Percentiles rank a stretch among this genome's conserved stretches.
Evolutionary conservation across 2,329 filamentous ascomycete genomes (phyloP).

Genomic region (Lasiodiplodia gonubiensis): DNA sequence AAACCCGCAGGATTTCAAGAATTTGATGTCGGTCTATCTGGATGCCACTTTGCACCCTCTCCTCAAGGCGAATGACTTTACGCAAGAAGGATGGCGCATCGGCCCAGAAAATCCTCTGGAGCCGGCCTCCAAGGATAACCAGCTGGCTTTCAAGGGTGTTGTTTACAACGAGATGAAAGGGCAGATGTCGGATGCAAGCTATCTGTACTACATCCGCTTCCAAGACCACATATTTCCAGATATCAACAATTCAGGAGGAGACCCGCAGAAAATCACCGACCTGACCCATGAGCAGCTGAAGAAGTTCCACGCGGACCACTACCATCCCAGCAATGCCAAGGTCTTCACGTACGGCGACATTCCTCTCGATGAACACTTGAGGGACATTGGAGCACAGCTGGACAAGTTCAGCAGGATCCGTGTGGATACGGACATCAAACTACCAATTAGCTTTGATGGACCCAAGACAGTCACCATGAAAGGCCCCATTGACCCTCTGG

Average conservation of each 20-base stretch:
- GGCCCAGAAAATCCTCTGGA: slow-evolving; percentile 83
- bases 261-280: slow-evolving; percentile 95
- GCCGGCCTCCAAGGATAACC: slow-evolving; percentile 52
- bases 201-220: slow-evolving; percentile 93
- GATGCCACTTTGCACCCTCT: slow-evolving; percentile 92
- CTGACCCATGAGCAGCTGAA: slow-evolving; percentile 89
- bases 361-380: slow-evolving; percentile 79
- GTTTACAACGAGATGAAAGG: slow-evolving; percentile 99
- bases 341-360: slow-evolving; percentile 95
- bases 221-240: slow-evolving; percentile 93
- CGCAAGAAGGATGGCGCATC: slow-evolving; percentile 95
- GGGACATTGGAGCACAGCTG: slow-evolving; percentile 77
- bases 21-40: slow-evolving; percentile 94
- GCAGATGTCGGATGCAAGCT: slow-evolving; percentile 96
- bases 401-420: slow-evolving; percentile 73
- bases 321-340: slow-evolving; percentile 97
- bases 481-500: slow-evolving; percentile 85
- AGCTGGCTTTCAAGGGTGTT: slow-evolving; percentile 92
- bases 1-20: slow-evolving; percentile 92
- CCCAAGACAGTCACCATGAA: slow-evolving; percentile 72
- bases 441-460: slow-evolving; percentile 74
- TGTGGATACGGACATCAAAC: slow-evolving; percentile 74
- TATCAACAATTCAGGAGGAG: slow-evolving; percentile 95
- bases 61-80: slow-evolving; percentile 88
- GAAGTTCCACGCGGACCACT: slow-evolving; percentile 88